Percentiles rank a stretch among this genome's conserved stretches.
phyloP scores from a whole-genome alignment of 768 basidiomycete genomes.

The Naematelia aurantialba region DNA sequence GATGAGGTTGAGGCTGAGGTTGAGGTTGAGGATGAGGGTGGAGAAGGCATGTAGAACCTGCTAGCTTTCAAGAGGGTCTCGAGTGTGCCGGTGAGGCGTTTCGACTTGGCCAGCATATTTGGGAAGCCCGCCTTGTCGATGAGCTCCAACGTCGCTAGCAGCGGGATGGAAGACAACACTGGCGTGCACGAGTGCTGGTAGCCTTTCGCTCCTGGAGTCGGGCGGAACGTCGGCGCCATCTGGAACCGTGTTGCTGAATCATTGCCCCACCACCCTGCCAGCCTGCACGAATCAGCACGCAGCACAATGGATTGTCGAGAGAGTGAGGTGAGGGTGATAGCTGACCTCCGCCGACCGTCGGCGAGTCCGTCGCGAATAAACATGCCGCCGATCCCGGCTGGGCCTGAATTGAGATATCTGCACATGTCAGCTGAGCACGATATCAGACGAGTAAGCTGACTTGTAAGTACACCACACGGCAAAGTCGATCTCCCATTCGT shows the following conservation, averaged over 20 bases:
- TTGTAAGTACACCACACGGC: conserved; percentile 99
- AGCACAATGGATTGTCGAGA: not conserved
- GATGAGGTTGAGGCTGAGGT: not conserved
- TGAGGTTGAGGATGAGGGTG: conserved; percentile 13
- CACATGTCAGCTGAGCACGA: not conserved
- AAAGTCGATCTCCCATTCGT: conserved; percentile 94
- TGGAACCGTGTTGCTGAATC: conserved; percentile 77
- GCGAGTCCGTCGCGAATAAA: conserved; percentile 51
- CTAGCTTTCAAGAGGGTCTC: conserved; percentile 63
- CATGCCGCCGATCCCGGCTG: conserved; percentile 93
- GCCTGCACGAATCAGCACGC: conserved; percentile 55
- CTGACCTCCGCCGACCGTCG: conserved; percentile 43
- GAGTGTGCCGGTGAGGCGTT: conserved; percentile 67
- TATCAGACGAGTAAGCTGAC: conserved; percentile 23
- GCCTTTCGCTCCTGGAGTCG: conserved; percentile 85
- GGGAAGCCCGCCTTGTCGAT: conserved; percentile 78
- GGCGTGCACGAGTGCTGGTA: conserved; percentile 96
- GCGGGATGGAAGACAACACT: conserved; percentile 69
- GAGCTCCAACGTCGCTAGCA: conserved; percentile 76
- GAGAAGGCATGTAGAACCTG: conserved; percentile 59
- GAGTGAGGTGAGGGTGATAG: not conserved
- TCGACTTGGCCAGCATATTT: conserved; percentile 64
- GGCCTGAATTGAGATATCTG: conserved; percentile 85
- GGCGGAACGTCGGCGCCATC: conserved; percentile 79
- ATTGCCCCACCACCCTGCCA: conserved; percentile 98